Evolutionary conservation across 2,329 filamentous ascomycete species (phyloP), one percentile per base, ranked within the genome.

Genomic region (Juglanconis sp.): DNA sequence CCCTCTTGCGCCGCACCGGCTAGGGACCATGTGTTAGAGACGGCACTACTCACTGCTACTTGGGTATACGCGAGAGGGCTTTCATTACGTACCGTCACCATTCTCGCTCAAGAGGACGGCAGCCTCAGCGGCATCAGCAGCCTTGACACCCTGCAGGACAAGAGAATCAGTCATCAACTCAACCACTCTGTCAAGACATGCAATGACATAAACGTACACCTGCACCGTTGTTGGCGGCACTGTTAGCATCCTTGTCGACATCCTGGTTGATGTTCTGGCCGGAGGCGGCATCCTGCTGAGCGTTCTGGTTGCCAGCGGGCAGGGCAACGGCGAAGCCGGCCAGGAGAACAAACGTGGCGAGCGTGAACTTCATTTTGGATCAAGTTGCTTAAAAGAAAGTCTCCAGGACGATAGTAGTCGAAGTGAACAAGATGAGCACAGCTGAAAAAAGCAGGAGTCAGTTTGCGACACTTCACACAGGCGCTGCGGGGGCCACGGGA

Each of bases 351-450:
- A 61, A 17, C 15, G 56, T 13, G n/a, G 59, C 31, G 35, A 61
- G 42, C 30, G 54, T 53, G 54, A 57, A 44, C 54, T 57, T 61
- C 59, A 61, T 61, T 44, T 53, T 61, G 59, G 50, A 53, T 49
- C 31, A 46, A 35, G 36, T n/a, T 56, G 9, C 7, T 5, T 11
- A 9, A 49, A 11, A 11, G n/a, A 53, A 13, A 34, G 54, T 53
- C 49, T 40, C 59, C 54, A 31, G 59, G 42, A 61, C 59, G n/a
- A 11, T 38, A 13, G 11, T 36, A 10, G 13, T 32, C 40, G 59
- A 48, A 61, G 42, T 51, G 59, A 61, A 53, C 49, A 49, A 42
- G 42, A 17, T 36, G 54, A 61, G 59, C 59, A 50, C 59, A 46
- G 59, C 59, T 61, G 15, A 5, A 38, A 4, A 6, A 46, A 38